A percentile compares a stretch with the other conserved stretches of the same genome.
phyloP scores from a whole-genome alignment of 2,329 filamentous ascomycete species.

The Monilinia fructicola region DNA sequence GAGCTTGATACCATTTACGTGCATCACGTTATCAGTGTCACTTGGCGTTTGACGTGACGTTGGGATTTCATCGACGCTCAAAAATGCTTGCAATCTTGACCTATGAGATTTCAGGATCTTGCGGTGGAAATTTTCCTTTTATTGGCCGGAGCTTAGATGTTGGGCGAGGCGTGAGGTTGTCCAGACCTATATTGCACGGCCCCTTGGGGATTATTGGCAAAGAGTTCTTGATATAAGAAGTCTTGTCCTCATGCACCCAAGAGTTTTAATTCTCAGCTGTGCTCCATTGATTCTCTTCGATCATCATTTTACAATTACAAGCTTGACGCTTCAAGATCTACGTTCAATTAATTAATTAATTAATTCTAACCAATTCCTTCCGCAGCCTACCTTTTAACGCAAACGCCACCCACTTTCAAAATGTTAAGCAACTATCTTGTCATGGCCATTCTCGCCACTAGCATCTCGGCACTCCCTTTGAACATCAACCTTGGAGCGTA shows the following conservation, averaged over 20 bases:
- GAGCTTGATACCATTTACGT: slow-evolving; percentile 3
- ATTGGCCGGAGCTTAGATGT: background rate
- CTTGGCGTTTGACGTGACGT: slow-evolving; percentile 17
- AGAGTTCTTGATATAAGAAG: slow-evolving; percentile 21
- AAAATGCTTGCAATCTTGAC: background rate
- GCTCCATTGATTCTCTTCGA: slow-evolving; percentile 17
- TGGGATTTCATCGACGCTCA: background rate
- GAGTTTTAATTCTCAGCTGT: slow-evolving; percentile 21
- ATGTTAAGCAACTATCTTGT: slow-evolving; percentile 19
- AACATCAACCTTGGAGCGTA: slow-evolving; percentile 24
- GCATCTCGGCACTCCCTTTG: slow-evolving; percentile 22
- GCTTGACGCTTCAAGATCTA: slow-evolving; percentile 21
- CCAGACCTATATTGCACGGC: slow-evolving; percentile 19
- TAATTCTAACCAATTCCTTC: background rate
- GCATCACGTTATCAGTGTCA: slow-evolving; percentile 18
- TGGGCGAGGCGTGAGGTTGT: slow-evolving; percentile 1
- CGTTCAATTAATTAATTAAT: slow-evolving; percentile 1
- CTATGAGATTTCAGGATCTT: background rate
- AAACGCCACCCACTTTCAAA: slow-evolving; percentile 9
- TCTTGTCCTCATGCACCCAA: slow-evolving; percentile 25
- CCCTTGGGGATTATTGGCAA: slow-evolving; percentile 11
- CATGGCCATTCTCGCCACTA: slow-evolving; percentile 20
- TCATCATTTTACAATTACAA: slow-evolving; percentile 15
- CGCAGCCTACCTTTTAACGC: background rate
- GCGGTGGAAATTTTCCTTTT: background rate